These are phyloP conservation scores for Phytophthora capsici DNA, from an alignment of 352 stramenopile genomes.

Conservation along the genomic window DNA sequence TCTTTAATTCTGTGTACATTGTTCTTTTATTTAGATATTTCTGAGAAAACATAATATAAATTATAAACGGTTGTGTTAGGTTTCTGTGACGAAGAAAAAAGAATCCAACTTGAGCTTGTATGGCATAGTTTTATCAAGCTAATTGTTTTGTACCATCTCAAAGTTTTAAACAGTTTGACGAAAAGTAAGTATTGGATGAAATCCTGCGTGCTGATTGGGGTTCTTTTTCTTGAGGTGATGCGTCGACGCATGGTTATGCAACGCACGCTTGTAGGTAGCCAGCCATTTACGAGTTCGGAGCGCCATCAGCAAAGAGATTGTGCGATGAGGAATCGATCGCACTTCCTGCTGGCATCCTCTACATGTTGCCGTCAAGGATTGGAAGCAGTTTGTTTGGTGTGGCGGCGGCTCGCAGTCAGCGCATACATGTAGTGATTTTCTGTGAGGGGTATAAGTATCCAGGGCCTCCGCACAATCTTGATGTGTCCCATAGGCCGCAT, in stretches of 20 bases:
- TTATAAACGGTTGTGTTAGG: no score
- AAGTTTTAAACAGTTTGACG: not conserved
- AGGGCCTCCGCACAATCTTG: not conserved
- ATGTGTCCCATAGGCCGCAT: not conserved
- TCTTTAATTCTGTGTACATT: no score
- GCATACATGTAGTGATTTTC: not conserved
- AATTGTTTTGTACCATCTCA: no score
- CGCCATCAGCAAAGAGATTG: not conserved
- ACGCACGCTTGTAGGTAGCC: constrained; percentile 4
- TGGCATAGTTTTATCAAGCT: no score
- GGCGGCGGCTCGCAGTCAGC: not conserved
- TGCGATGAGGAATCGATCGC: not conserved
- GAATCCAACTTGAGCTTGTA: no score
- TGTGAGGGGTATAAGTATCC: no score
- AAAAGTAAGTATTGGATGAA: no score
- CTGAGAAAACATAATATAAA: no score
- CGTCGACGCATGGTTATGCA: constrained; percentile 4
- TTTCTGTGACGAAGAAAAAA: no score
- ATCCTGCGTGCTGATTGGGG: not conserved
- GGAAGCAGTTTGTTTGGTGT: not conserved
- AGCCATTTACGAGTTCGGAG: not conserved
- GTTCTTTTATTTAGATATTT: no score
- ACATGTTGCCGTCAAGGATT: not conserved
- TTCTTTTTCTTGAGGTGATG: constrained; percentile 9
- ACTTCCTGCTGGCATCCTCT: not conserved